phyloP scores from a whole-genome alignment of 2,329 filamentous ascomycete species.

The Pseudogymnoascus sp. region DNA sequence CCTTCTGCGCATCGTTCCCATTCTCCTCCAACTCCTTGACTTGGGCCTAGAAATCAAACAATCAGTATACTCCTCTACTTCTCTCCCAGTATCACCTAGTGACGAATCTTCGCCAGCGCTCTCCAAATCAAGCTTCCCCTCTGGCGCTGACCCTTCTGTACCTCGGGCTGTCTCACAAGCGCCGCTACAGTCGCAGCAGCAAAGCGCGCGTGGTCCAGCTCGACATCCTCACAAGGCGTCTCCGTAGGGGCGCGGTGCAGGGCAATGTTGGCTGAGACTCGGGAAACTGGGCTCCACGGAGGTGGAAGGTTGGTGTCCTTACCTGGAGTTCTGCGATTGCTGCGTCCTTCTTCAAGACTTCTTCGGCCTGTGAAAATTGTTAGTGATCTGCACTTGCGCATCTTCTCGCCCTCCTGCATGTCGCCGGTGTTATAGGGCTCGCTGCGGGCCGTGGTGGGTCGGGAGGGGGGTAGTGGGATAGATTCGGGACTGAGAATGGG shows the following conservation, averaged over 20 bases:
- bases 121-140: neutral
- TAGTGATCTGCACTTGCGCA: conserved; percentile 2
- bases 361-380: neutral
- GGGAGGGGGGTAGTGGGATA: neutral
- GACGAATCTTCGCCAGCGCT: neutral
- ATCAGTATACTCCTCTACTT: neutral
- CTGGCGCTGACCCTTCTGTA: neutral
- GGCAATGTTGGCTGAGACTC: neutral
- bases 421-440: neutral
- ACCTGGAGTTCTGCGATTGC: conserved; percentile 4
- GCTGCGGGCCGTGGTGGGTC: neutral
- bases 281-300: neutral
- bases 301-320: neutral
- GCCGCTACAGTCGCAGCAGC: neutral
- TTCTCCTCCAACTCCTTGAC: conserved; percentile 9
- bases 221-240: neutral
- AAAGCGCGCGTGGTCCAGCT: neutral
- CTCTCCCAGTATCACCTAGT: neutral
- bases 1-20: conserved; percentile 9
- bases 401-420: neutral
- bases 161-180: neutral
- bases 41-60: neutral
- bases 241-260: neutral
- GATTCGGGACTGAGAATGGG: neutral
- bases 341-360: conserved; percentile 3